These are phyloP conservation scores for Rhodotorula graminis DNA, from an alignment of 768 basidiomycete species.

Conservation along the genomic window DNA sequence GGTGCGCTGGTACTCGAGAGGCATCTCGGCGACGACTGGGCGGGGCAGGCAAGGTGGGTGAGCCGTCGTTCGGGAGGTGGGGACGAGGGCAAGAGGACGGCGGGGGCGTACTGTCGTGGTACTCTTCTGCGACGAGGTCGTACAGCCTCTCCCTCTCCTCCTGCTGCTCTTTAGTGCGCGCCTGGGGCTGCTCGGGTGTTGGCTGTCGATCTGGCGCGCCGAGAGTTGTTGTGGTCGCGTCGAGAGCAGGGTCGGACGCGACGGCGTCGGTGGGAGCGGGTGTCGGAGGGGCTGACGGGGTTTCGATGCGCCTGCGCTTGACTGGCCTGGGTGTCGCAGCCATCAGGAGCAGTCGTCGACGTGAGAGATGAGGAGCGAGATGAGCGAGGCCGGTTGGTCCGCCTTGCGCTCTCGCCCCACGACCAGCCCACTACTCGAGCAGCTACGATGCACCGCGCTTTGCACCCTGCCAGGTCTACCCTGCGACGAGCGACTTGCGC, in stretches of 20 bases:
- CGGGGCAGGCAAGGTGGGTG: neutral
- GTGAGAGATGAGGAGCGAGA: neutral
- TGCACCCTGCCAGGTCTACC: no score
- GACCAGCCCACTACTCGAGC: no score
- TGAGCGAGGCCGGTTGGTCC: no score
- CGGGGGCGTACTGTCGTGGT: constrained; percentile 61
- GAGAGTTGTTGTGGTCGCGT: neutral
- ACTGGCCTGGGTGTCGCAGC: neutral
- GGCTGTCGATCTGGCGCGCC: neutral
- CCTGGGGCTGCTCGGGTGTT: constrained; percentile 33
- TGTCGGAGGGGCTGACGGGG: neutral
- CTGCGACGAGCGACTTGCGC: neutral
- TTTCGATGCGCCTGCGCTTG: neutral
- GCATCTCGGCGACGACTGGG: constrained; percentile 73
- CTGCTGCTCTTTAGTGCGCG: constrained; percentile 54
- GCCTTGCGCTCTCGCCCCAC: no score
- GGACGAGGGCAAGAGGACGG: neutral
- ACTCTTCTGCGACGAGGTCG: constrained; percentile 53
- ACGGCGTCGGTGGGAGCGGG: neutral
- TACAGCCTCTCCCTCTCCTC: constrained; percentile 69
- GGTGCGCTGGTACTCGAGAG: constrained; percentile 66
- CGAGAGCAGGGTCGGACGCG: neutral
- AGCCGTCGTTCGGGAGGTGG: neutral
- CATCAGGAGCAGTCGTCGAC: neutral
- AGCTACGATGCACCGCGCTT: no score